Evolutionary conservation across 129 eudicot genomes (phyloP).

Genomic region (Ambrosia trifida): DNA sequence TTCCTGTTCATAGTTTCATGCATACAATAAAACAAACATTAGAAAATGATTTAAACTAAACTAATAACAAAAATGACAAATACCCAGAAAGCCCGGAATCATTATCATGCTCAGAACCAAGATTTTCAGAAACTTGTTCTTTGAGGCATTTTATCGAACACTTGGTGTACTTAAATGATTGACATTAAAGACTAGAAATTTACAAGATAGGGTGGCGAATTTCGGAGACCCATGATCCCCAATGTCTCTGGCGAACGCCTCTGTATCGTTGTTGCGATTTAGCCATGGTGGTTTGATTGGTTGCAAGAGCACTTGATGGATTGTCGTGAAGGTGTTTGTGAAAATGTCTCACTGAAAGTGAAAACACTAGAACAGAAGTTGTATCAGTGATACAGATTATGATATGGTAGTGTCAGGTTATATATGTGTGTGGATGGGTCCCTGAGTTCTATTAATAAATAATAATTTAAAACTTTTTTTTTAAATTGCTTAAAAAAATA

Average conservation of each 20-base stretch:
- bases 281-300: constrained; percentile 52
- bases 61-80: neutral
- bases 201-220: constrained; percentile 95
- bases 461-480: no score
- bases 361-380: neutral
- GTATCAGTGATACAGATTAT: constrained; percentile 9
- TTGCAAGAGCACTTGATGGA: constrained; percentile 2
- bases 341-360: constrained; percentile 34
- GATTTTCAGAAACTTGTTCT: neutral
- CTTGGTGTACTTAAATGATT: neutral
- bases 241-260: constrained; percentile 93
- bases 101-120: no score
- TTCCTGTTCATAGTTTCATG: constrained; percentile 47
- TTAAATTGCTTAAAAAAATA: neutral
- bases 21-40: constrained; percentile 3
- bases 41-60: constrained; percentile 8
- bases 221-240: constrained; percentile 99
- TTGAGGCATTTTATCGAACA: constrained; percentile 18
- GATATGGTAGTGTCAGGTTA: constrained; percentile 20
- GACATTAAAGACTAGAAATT: constrained; percentile 12
- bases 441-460: constrained; percentile 13
- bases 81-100: neutral
- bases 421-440: constrained; percentile 35
- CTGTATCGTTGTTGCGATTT: constrained; percentile 81
- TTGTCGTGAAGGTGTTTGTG: constrained; percentile 36